Evolutionary conservation across 1,139 yeast genomes (phyloP).

Genomic region (Diutina pseudorugosa): DNA sequence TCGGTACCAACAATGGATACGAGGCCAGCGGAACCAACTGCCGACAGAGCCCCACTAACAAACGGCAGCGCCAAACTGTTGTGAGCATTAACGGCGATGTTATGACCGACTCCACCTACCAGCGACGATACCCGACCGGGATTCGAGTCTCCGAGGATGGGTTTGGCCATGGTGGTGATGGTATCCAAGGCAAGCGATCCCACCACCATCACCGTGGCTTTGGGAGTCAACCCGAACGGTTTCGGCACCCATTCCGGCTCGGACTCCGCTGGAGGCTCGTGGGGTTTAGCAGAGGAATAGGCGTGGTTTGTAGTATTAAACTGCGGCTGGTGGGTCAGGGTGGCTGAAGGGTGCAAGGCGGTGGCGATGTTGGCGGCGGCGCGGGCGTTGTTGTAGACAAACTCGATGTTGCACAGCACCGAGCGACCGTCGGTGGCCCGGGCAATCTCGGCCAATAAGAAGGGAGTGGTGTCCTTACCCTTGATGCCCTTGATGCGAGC

Average conservation of each 20-base stretch:
- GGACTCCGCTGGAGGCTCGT: not conserved
- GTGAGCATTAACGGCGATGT: slow-evolving; percentile 34
- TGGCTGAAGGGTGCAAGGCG: slow-evolving; percentile 20
- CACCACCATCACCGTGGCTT: slow-evolving; percentile 25
- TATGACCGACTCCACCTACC: slow-evolving; percentile 80
- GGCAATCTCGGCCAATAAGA: slow-evolving; percentile 53
- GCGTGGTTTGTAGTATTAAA: not conserved
- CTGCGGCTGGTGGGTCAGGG: not conserved
- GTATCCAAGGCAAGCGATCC: slow-evolving; percentile 77
- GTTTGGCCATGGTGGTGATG: slow-evolving; percentile 21
- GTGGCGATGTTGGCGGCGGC: slow-evolving; percentile 59
- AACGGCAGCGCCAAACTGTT: slow-evolving; percentile 1
- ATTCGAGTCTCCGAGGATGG: slow-evolving; percentile 44
- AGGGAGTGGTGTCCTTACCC: slow-evolving; percentile 79
- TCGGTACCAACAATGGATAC: slow-evolving; percentile 55
- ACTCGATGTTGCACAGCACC: slow-evolving; percentile 57
- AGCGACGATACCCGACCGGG: slow-evolving; percentile 50
- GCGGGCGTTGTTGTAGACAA: slow-evolving; percentile 67
- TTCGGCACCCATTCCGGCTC: not conserved
- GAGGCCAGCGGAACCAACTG: slow-evolving; percentile 18
- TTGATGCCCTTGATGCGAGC: slow-evolving; percentile 41
- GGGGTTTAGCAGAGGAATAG: not conserved
- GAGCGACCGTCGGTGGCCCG: slow-evolving; percentile 56
- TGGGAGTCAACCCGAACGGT: not conserved
- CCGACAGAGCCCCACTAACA: slow-evolving; percentile 5